Percentiles rank a stretch among this genome's conserved stretches.
These are phyloP conservation scores for Spathaspora arborariae DNA, from an alignment of 805 yeast genomes.

Conservation along the genomic window DNA sequence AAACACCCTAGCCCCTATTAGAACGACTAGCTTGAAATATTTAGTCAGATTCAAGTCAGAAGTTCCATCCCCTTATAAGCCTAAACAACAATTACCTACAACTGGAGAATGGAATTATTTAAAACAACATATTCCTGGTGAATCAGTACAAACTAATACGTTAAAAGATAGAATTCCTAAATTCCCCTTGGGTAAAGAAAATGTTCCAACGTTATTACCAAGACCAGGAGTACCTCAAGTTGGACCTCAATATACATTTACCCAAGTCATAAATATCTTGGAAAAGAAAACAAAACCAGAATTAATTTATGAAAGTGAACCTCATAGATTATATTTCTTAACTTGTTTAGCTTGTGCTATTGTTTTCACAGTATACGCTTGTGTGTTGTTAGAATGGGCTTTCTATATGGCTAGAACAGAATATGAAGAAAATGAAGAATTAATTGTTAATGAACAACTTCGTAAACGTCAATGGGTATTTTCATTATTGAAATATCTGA, in stretches of 20 bases:
- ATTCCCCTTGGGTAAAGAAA: constrained; percentile 62
- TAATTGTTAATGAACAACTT: constrained; percentile 38
- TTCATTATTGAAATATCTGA: constrained; percentile 23
- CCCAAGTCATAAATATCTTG: constrained; percentile 59
- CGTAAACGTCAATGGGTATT: constrained; percentile 36
- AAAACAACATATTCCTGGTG: constrained; percentile 57
- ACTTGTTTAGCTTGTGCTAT: constrained; percentile 66
- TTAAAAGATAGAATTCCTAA: constrained; percentile 59
- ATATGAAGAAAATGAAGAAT: constrained; percentile 49
- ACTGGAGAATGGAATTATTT: constrained; percentile 40
- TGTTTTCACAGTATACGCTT: constrained; percentile 65
- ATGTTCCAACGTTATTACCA: constrained; percentile 65
- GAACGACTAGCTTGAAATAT: not conserved
- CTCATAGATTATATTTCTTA: constrained; percentile 72
- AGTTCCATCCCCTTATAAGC: constrained; percentile 27
- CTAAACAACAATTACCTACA: constrained; percentile 29
- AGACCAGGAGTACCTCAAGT: constrained; percentile 77
- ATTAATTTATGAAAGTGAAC: constrained; percentile 77
- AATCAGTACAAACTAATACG: constrained; percentile 39
- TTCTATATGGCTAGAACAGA: constrained; percentile 47
- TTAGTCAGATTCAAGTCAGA: constrained; percentile 7
- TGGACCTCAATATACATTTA: constrained; percentile 49
- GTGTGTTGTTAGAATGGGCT: constrained; percentile 57
- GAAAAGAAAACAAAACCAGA: constrained; percentile 60
- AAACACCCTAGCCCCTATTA: not conserved